phyloP scores from a whole-genome alignment of 2,329 filamentous ascomycete species.

The Aspergillus ustus region DNA sequence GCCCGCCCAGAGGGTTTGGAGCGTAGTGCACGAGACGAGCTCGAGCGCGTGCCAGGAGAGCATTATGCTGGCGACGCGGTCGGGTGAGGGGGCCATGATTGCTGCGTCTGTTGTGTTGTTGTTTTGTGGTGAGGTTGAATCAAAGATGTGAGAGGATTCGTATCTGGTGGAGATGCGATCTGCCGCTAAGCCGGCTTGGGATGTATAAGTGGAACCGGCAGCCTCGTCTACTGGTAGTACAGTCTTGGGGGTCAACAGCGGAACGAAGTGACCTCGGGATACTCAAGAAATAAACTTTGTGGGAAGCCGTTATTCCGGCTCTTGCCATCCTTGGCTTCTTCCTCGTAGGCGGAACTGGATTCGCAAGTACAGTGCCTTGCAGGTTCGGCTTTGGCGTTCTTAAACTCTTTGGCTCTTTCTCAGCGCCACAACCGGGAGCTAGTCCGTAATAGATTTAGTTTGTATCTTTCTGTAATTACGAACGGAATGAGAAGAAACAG shows the following conservation, averaged over 20 bases:
- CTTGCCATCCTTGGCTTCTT: too few species aligned
- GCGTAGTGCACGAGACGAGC: constrained; percentile 32
- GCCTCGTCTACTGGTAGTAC: neutral
- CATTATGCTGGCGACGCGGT: constrained; percentile 32
- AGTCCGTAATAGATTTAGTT: neutral
- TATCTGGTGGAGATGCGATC: neutral
- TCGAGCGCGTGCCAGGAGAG: constrained; percentile 34
- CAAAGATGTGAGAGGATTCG: neutral
- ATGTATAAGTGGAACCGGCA: neutral
- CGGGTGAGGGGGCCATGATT: constrained; percentile 25
- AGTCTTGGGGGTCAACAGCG: too few species aligned
- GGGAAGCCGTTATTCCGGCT: too few species aligned
- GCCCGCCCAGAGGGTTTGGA: constrained; percentile 54
- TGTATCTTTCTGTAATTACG: too few species aligned
- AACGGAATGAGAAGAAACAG: too few species aligned
- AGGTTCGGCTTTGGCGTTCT: neutral
- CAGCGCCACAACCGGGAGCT: neutral
- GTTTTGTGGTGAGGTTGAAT: neutral
- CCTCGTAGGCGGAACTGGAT: too few species aligned
- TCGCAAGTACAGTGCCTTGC: neutral
- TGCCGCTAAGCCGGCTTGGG: neutral
- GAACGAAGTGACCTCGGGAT: neutral
- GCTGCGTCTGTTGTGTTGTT: neutral
- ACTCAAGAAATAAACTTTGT: too few species aligned
- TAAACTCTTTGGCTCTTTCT: neutral